Base-by-base conservation (phyloP, 331 rosid species). In the Cydonia oblonga region DNA sequence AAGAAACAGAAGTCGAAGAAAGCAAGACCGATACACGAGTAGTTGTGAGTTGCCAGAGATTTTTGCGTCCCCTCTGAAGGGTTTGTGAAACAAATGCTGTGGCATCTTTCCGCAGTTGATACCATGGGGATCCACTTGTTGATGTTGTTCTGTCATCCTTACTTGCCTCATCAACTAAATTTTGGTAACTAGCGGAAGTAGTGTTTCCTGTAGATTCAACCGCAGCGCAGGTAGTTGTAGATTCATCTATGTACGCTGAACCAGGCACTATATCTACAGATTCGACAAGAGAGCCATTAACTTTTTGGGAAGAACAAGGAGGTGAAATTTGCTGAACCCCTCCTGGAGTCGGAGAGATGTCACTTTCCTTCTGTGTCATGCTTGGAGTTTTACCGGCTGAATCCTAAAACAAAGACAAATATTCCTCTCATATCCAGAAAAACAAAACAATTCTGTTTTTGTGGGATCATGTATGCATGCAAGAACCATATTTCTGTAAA, bases 11-110 rank as follows among this genome's bases (percentile, higher is more conserved):
- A 58, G 91, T 78, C 73, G 96, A 88, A 66, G 99, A 90, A 84
- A 95, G 97, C 81, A 95, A 85, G 51, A 95, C 99, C 12, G 96
- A 95, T 71, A 95, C 80, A 73, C 99, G 96, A 83, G 96, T 91
- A 14, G 96, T 85, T 44, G 96, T 88, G 76, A 95, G 99, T 74
- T 91, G 96, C 99, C 96, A 95, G 57, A 95, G 87, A 86, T 95
- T 91, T 83, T 81, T 95, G 49, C 99, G 86, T 30, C 97, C 97
- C 80, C 93, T 86, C 81, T 84, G 93, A 82, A 95, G 96, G 71
- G 92, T 91, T 80, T 91, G 96, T 66, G 99, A 91, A 82, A 91
- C 92, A 84, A 84, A 83, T 62, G 75, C 71, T 26, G 87, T 91
- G 66, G 97, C 96, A 88, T 91, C 99, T 87, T 88, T 87, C 30